These are phyloP conservation scores for Dujonia santamariae DNA, from an alignment of 1,139 yeast genomes.

Conservation along the genomic window DNA sequence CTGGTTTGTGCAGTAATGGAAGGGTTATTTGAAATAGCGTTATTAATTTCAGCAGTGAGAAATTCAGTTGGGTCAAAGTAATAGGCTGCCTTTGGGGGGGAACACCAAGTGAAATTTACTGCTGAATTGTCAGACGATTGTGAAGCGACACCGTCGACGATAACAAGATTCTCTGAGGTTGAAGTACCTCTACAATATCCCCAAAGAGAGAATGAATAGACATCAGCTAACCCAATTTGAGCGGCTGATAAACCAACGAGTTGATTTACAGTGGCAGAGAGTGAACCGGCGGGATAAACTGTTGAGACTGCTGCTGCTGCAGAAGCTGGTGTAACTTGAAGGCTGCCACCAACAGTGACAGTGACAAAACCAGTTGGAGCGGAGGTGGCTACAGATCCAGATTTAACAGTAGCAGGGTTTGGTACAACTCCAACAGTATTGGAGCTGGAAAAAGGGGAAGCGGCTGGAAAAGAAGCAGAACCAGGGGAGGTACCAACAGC, in stretches of 20 bases:
- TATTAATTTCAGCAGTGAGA: constrained; percentile 39
- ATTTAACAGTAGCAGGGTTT: no score
- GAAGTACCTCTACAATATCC: constrained; percentile 65
- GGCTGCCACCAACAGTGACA: constrained; percentile 1
- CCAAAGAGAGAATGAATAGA: constrained; percentile 66
- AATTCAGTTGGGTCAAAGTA: constrained; percentile 52
- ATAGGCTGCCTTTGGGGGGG: constrained; percentile 45
- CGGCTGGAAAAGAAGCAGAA: neutral
- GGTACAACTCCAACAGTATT: no score
- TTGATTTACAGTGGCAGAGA: constrained; percentile 3
- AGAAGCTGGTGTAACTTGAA: neutral
- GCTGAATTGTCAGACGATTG: constrained; percentile 25
- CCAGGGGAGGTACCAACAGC: neutral
- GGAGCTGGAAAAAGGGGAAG: no score
- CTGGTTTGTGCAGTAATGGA: constrained; percentile 23
- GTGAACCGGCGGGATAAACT: constrained; percentile 1
- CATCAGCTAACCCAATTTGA: constrained; percentile 56
- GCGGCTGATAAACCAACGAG: no score
- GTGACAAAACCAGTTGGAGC: neutral
- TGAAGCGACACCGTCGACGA: constrained; percentile 6
- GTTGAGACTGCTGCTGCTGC: neutral
- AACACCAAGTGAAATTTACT: constrained; percentile 54
- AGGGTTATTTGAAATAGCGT: constrained; percentile 24
- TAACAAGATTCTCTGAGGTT: constrained; percentile 6
- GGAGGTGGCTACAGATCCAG: no score